Base-by-base conservation (phyloP, 805 yeast species). In the Torulaspora quercuum region DNA sequence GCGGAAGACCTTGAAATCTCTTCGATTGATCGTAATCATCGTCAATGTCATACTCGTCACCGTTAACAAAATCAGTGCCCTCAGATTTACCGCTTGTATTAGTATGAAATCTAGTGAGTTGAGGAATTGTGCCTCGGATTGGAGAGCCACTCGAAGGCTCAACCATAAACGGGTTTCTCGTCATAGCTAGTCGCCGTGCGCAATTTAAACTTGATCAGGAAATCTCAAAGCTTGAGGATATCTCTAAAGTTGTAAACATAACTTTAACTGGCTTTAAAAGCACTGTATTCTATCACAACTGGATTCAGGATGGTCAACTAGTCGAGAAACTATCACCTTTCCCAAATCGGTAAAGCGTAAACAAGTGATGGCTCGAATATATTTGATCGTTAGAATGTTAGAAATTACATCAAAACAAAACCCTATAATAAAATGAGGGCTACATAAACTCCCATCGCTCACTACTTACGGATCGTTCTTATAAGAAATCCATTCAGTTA, bases 151-250 rank as follows among this genome's bases (percentile, higher is more conserved):
- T 39, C 4, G 50, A 35, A 7, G 59, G 47, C 25, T 55, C 62
- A 9, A 50, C 61, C 56, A 59, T 56, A 31, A 59, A 59, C 10
- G 64, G 64, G 39, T 59, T 59, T 41, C 55, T 48, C 7, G 57
- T 50, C 64, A 59, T 59, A n/a, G n/a, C n/a, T n/a, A n/a, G n/a
- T n/a, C n/a, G n/a, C n/a, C n/a, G n/a, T n/a, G n/a, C n/a, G n/a
- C n/a, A n/a, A n/a, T n/a, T n/a, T n/a, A n/a, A n/a, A n/a, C n/a
- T n/a, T n/a, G n/a, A n/a, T n/a, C n/a, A n/a, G n/a, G n/a, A n/a
- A n/a, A n/a, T n/a, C n/a, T n/a, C n/a, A n/a, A n/a, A n/a, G n/a
- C n/a, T n/a, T n/a, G n/a, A n/a, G n/a, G n/a, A n/a, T n/a, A n/a
- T n/a, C n/a, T n/a, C n/a, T n/a, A n/a, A n/a, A n/a, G n/a, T n/a